Conservation (phyloP, 2,329 filamentous ascomycete genomes). For the Leptographium flavum region DNA sequence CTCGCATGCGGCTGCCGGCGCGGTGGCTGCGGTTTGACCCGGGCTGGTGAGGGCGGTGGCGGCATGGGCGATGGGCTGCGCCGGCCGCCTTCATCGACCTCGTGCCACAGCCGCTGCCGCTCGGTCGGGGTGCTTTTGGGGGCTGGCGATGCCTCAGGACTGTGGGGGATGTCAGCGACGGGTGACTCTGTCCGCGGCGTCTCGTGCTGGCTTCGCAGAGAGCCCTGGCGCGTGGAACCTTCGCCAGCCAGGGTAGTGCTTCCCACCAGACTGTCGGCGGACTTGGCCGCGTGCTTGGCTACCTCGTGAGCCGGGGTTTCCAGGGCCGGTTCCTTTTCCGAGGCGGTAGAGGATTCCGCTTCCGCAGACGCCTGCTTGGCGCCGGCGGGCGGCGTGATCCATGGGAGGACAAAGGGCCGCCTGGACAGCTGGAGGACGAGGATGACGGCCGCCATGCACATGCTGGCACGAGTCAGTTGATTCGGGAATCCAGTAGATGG, state of each 20-base stretch:
- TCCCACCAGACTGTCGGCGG: neutral
- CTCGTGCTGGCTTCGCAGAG: neutral
- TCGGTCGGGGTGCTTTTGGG: neutral
- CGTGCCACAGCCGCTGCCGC: neutral
- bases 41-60: neutral
- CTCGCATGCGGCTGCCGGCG: neutral
- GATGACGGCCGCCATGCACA: slow-evolving; percentile 4
- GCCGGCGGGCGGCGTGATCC: slow-evolving; percentile 11
- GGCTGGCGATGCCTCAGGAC: neutral
- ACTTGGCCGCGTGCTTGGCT: no score
- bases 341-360: no score
- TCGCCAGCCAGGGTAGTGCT: neutral
- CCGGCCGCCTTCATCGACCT: neutral
- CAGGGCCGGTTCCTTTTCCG: no score
- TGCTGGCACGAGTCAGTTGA: neutral
- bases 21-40: neutral
- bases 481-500: no score
- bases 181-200: neutral
- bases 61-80: neutral
- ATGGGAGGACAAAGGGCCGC: slow-evolving; percentile 12
- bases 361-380: no score
- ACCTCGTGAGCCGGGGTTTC: no score
- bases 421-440: slow-evolving; percentile 8
- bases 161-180: neutral
- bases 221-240: neutral